Evolutionary conservation across 164 flowering plant species (phyloP), one percentile per base, ranked within the genome.

Genomic region (Magnolia sinica): DNA sequence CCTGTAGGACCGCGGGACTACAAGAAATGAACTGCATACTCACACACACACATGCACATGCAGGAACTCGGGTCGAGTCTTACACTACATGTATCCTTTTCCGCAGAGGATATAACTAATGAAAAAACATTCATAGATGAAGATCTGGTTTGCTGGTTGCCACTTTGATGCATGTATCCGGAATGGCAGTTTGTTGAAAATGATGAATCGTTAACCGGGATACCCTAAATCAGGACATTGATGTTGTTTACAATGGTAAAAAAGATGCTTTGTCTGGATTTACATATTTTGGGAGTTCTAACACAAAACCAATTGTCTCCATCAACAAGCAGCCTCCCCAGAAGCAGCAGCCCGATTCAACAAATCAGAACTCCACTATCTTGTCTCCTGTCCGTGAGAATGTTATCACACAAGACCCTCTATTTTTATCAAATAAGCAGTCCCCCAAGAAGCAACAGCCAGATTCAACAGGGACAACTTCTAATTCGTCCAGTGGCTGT

Each of bases 251-350:
- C 27, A 20, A 7, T 49, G 20, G 7, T 27, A 64, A 59, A 63
- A 19, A 20, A 18, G 29, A 74, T 64, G 11, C 27, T 19, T 64
- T 64, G 8, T 18, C 14, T 63, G 68, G 69, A 45, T 49, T 23
- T 37, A 19, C n/a, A n/a, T 1, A 13, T 37, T 1, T 13, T 37
- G 77, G 23, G 61, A 64, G 31, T 50, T 27, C 31, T 22, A 16
- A 49, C 77, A 49, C 77, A 67, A 50, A 55, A 45, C 61, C 11
- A 45, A 50, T 19, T 51, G n/a, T 16, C 51, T 20, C 4, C 51
- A 65, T 20, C 55, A n/a, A 50, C 63, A 50, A 22, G 64, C 69
- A 75, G 31, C 70, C 71, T 66, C 14, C 71, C 68, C 52, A 11
- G 1, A 75, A 66, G 70, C 20, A 70, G 58, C 23, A 50, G 58